Base-by-base conservation (phyloP, 371 early-diverging fungal genomes). In the Massospora cicadina region DNA sequence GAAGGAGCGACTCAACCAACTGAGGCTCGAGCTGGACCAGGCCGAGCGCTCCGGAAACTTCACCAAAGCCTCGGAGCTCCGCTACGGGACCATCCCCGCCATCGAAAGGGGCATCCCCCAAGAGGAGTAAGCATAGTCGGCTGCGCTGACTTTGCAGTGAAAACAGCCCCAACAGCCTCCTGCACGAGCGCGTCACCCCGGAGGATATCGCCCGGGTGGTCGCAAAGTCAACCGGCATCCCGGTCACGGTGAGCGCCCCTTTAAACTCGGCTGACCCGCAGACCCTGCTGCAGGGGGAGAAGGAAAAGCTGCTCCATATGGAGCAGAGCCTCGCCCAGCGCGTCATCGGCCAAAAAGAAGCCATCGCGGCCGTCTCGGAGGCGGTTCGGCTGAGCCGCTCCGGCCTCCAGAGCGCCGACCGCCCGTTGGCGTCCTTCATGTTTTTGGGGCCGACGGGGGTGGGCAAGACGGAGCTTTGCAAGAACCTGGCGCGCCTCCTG, bases 371-470 rank as follows among this genome's bases (percentile, higher is more conserved):
- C 1, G 84, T 95, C 13, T 72, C 84, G 29, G 81, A 92, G 64
- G 88, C 91, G 0, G 81, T 90, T 58, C 69, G 84, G 30, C 75
- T 88, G 33, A 83, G 83, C 65, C 82, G 90, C 32, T 88, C 93
- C 10, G 93, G 93, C 21, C 79, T 95, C 60, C 84, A 85, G 60
- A 78, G 81, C 67, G 81, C 84, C 30, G 80, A 81, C 30, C 81
- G 87, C 54, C 95, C 96, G 0, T 80, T 92, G 67, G 96, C 91
- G 1, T 85, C 88, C 17, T 93, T 95, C 70, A 75, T 95, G 73
- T 93, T 95, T 79, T 75, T 93, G 24, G 96, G 95, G 33, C 92
- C 93, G 24, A 93, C 91, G 17, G 96, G 96, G 69, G 90, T 90
- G 30, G 88, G 89, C 65, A 89, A 89, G 69, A 87, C 87, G 3